Conservation (phyloP, 805 yeast genomes). For the Millerozyma miso region DNA sequence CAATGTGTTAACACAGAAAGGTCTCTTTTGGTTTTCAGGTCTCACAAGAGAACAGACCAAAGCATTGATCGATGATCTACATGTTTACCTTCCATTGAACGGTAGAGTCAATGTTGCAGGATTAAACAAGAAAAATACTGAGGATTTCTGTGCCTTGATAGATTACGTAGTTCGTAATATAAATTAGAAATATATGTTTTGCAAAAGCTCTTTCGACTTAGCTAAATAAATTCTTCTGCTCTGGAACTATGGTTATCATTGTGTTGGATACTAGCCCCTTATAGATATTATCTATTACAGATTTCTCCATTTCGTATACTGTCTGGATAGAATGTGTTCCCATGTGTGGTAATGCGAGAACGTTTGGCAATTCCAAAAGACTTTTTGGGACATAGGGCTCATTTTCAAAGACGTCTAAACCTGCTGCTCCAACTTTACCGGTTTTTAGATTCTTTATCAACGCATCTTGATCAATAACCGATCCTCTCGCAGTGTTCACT, state of each 20-base stretch:
- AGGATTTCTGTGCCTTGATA: slow-evolving; percentile 30
- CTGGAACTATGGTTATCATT: slow-evolving; percentile 69
- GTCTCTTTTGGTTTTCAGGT: slow-evolving; percentile 44
- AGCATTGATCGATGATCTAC: slow-evolving; percentile 28
- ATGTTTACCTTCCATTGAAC: slow-evolving; percentile 33
- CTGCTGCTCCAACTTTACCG: slow-evolving; percentile 62
- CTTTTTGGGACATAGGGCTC: slow-evolving; percentile 56
- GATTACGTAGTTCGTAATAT: slow-evolving; percentile 31
- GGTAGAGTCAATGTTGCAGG: slow-evolving; percentile 47
- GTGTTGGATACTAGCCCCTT: slow-evolving; percentile 53
- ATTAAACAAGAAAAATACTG: slow-evolving; percentile 35
- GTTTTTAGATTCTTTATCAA: slow-evolving; percentile 53
- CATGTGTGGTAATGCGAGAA: slow-evolving; percentile 66
- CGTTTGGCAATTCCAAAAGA: slow-evolving; percentile 55
- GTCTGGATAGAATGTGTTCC: slow-evolving; percentile 51
- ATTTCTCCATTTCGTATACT: slow-evolving; percentile 67
- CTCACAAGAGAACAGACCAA: slow-evolving; percentile 30
- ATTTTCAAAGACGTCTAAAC: slow-evolving; percentile 65
- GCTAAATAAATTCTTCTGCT: slow-evolving; percentile 34
- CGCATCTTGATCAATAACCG: slow-evolving; percentile 61
- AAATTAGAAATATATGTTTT: background rate
- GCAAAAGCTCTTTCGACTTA: background rate
- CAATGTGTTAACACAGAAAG: slow-evolving; percentile 31
- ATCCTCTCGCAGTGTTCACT: slow-evolving; percentile 80
- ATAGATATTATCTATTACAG: slow-evolving; percentile 60